Evolutionary conservation across 305 asterid species (phyloP).

Genomic region (Fraxinus platypoda): DNA sequence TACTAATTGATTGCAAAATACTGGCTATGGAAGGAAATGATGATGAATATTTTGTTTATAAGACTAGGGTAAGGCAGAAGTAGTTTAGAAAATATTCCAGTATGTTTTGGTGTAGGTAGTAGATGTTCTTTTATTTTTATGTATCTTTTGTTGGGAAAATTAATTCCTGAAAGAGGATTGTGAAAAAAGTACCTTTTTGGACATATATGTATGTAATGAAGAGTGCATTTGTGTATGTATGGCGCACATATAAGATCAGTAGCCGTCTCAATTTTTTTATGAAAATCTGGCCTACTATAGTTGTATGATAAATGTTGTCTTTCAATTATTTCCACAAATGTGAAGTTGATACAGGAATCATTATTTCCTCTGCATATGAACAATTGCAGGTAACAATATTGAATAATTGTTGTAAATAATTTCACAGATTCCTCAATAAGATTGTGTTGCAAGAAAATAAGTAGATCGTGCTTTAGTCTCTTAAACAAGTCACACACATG

Average conservation of each 20-base stretch:
- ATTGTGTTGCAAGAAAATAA: too few species aligned
- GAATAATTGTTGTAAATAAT: too few species aligned
- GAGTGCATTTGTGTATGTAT: constrained; percentile 35
- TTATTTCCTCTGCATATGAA: too few species aligned
- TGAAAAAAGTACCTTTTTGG: constrained; percentile 33
- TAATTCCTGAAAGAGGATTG: constrained; percentile 23
- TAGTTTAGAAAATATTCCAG: constrained; percentile 31
- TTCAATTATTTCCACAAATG: too few species aligned
- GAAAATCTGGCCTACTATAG: constrained; percentile 15
- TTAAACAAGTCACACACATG: too few species aligned
- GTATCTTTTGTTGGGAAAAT: constrained; percentile 30
- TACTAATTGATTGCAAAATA: constrained; percentile 24
- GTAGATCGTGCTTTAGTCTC: too few species aligned
- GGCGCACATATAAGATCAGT: constrained; percentile 35
- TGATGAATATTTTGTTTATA: constrained; percentile 16
- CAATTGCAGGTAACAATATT: too few species aligned
- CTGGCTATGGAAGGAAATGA: constrained; percentile 12
- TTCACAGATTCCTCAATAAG: too few species aligned
- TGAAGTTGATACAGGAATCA: too few species aligned
- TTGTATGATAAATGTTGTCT: constrained; percentile 10
- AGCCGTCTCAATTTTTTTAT: constrained; percentile 32
- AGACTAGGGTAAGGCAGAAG: constrained; percentile 24
- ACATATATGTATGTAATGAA: constrained; percentile 43
- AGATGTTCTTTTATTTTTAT: constrained; percentile 31
- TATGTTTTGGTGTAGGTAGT: constrained; percentile 38